Conservation (phyloP, 1,284 basidiomycete species). For the Acaromyces ingoldii region DNA sequence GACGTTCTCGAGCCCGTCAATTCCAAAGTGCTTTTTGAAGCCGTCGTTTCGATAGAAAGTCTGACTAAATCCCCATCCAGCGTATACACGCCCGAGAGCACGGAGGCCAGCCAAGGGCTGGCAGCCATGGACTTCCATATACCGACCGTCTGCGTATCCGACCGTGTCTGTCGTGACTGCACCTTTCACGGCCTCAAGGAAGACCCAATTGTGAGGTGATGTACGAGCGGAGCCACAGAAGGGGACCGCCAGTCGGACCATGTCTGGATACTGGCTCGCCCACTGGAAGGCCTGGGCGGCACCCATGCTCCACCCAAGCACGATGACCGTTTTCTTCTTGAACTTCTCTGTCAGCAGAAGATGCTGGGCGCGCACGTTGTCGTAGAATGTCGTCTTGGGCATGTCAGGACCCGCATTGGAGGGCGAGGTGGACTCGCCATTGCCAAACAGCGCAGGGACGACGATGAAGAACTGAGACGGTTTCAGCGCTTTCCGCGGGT, state of each 20-base stretch:
- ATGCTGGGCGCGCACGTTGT: conserved; percentile 30
- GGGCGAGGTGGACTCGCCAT: conserved; percentile 28
- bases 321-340: conserved; percentile 17
- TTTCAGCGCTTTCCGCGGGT: conserved; percentile 17
- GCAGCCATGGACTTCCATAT: conserved; percentile 5
- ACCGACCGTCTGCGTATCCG: conserved; percentile 13
- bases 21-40: conserved; percentile 21
- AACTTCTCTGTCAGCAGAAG: conserved; percentile 19
- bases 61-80: conserved; percentile 35
- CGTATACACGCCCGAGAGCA: conserved; percentile 31
- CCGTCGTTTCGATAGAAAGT: conserved; percentile 25
- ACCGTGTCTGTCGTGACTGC: conserved; percentile 16
- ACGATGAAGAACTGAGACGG: conserved; percentile 36
- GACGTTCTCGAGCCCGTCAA: conserved; percentile 11
- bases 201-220: conserved; percentile 29
- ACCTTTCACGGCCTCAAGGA: conserved; percentile 22
- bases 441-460: conserved; percentile 37
- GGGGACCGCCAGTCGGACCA: conserved; percentile 19
- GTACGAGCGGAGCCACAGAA: conserved; percentile 35
- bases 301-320: conserved; percentile 29
- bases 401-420: conserved; percentile 21
- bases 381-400: conserved; percentile 22
- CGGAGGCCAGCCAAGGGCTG: conserved; percentile 24
- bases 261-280: conserved; percentile 27
- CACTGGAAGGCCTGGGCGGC: conserved; percentile 32